Percentiles rank a stretch among this genome's conserved stretches.
Conservation (phyloP, 352 stramenopile species). For the Pythium oligandrum region DNA sequence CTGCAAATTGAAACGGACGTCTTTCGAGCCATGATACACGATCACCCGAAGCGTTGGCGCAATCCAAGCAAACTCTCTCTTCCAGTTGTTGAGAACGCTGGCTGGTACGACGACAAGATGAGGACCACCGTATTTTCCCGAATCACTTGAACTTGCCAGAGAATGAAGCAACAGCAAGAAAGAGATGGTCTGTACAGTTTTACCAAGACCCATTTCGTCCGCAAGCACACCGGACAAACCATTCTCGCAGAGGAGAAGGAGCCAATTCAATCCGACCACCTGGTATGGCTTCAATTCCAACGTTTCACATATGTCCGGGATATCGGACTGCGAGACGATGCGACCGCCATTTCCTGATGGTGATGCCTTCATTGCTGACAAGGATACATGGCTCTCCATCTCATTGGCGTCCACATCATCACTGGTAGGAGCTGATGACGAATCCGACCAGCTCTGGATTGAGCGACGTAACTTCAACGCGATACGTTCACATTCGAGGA, state of each 20-base stretch:
- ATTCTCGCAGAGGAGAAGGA: constrained; percentile 74
- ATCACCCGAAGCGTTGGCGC: constrained; percentile 85
- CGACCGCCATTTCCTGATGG: constrained; percentile 15
- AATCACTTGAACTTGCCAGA: constrained; percentile 27
- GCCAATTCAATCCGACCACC: constrained; percentile 80
- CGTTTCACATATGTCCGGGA: constrained; percentile 58
- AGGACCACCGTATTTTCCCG: constrained; percentile 37
- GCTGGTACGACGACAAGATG: constrained; percentile 92
- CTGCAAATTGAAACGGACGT: constrained; percentile 53
- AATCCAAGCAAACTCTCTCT: constrained; percentile 91
- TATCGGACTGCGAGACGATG: constrained; percentile 65
- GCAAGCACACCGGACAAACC: constrained; percentile 73
- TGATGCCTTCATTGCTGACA: constrained; percentile 37
- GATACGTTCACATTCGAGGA: constrained; percentile 61
- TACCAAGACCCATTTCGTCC: constrained; percentile 93
- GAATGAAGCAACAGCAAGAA: constrained; percentile 68
- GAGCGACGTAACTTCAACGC: constrained; percentile 53
- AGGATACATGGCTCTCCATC: constrained; percentile 48
- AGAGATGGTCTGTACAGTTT: constrained; percentile 87
- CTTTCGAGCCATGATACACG: constrained; percentile 77
- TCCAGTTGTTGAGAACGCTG: constrained; percentile 92
- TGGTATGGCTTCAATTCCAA: constrained; percentile 85
- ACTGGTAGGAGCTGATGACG: constrained; percentile 16
- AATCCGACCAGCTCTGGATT: constrained; percentile 55
- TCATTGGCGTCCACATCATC: not conserved